A percentile compares a stretch with the other conserved stretches of the same genome.
These are phyloP conservation scores for Lizonia empirigonia DNA, from an alignment of 2,329 filamentous ascomycete genomes.

Conservation along the genomic window DNA sequence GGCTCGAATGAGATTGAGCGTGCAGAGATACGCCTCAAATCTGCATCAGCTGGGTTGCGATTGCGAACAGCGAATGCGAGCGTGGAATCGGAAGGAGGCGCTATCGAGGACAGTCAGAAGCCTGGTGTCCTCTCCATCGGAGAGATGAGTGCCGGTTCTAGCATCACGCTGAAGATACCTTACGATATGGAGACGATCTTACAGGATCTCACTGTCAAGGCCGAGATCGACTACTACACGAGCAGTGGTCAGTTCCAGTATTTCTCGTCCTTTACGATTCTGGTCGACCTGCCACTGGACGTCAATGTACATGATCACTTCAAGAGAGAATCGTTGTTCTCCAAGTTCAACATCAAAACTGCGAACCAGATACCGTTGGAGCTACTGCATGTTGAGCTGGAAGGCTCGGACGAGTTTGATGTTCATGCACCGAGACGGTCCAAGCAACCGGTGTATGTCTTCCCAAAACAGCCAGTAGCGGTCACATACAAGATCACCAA, in stretches of 20 bases:
- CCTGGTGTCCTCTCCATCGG: slow-evolving; percentile 55
- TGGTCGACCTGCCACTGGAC: slow-evolving; percentile 79
- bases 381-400: slow-evolving; percentile 72
- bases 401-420: slow-evolving; percentile 71
- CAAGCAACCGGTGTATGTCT: slow-evolving; percentile 64
- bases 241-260: slow-evolving; percentile 68
- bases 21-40: slow-evolving; percentile 59
- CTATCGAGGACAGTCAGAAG: slow-evolving; percentile 52
- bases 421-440: slow-evolving; percentile 61
- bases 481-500: slow-evolving; percentile 78
- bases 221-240: slow-evolving; percentile 79
- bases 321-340: slow-evolving; percentile 80
- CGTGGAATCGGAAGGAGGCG: slow-evolving; percentile 50
- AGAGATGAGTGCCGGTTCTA: slow-evolving; percentile 52
- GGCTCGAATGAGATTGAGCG: slow-evolving; percentile 72
- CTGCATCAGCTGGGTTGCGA: slow-evolving; percentile 65
- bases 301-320: slow-evolving; percentile 98
- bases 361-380: slow-evolving; percentile 76
- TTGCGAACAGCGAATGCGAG: slow-evolving; percentile 60
- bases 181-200: slow-evolving; percentile 84
- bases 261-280: slow-evolving; percentile 66
- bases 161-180: slow-evolving; percentile 69
- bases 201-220: slow-evolving; percentile 70
- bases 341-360: slow-evolving; percentile 87
- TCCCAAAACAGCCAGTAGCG: slow-evolving; percentile 79